Conservation (phyloP, 148 eudicot species). For the Salicornia ramosissima region DNA sequence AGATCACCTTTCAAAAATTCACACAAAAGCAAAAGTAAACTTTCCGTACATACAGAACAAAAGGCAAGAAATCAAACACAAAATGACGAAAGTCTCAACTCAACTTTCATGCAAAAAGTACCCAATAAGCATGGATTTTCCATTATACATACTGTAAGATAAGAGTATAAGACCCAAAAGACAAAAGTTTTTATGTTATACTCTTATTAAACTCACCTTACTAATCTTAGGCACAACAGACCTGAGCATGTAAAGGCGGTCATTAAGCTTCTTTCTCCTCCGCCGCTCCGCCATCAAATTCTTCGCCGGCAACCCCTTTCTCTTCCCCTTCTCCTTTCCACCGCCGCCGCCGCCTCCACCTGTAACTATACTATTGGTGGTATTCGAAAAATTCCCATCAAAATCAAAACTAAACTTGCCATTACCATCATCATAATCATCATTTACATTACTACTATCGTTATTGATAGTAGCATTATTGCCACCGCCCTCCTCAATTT, state of each 20-base stretch:
- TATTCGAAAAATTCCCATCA: conserved; percentile 31
- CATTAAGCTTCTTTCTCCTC: conserved; percentile 75
- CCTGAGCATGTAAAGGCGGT: conserved; percentile 69
- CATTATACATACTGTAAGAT: background rate
- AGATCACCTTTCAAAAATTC: conserved; percentile 2
- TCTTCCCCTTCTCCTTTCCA: conserved; percentile 38
- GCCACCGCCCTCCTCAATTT: conserved; percentile 1
- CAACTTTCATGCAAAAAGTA: background rate
- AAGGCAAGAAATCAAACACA: background rate
- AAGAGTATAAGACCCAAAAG: background rate
- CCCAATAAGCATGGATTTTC: too few relatives aligned
- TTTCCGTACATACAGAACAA: background rate
- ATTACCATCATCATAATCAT: background rate
- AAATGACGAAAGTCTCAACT: too few relatives aligned
- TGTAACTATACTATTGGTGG: conserved; percentile 33
- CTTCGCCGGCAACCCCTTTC: conserved; percentile 67
- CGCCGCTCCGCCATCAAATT: conserved; percentile 75
- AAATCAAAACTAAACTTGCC: conserved; percentile 1
- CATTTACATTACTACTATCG: background rate
- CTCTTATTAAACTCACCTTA: conserved; percentile 30
- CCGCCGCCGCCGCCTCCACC: conserved; percentile 25
- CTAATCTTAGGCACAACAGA: conserved; percentile 76
- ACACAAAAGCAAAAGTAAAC: conserved; percentile 3
- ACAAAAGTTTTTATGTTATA: too few relatives aligned
- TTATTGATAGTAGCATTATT: background rate